A percentile compares a stretch with the other conserved stretches of the same genome.
These are phyloP conservation scores for Crotalaria pallida DNA, from an alignment of 306 rosid genomes.

Conservation along the genomic window DNA sequence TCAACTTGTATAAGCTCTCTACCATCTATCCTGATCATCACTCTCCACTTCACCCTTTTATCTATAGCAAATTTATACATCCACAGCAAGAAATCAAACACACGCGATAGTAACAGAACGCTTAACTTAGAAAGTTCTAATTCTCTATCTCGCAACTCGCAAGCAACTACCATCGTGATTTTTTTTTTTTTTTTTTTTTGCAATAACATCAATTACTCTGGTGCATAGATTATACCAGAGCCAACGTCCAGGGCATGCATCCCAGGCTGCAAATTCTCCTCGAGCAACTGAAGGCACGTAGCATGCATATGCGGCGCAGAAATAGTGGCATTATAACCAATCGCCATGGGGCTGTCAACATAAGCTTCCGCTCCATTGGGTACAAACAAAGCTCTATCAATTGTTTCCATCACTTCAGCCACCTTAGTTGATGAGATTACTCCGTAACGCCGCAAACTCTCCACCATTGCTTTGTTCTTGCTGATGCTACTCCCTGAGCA, in stretches of 20 bases:
- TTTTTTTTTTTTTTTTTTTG: too few species aligned
- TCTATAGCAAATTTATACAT: too few species aligned
- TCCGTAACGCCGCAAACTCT: constrained; percentile 62
- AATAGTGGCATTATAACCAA: constrained; percentile 92
- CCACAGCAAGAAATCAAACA: too few species aligned
- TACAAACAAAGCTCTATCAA: constrained; percentile 84
- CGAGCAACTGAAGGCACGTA: constrained; percentile 82
- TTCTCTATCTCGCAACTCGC: neutral
- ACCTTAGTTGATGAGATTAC: constrained; percentile 63
- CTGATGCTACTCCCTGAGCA: constrained; percentile 45
- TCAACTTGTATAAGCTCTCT: neutral
- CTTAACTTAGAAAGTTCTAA: neutral
- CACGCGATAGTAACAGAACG: neutral
- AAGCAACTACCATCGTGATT: neutral
- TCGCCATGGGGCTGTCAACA: constrained; percentile 73
- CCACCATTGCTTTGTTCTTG: constrained; percentile 81
- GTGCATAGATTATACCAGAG: constrained; percentile 50
- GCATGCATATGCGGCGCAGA: constrained; percentile 99
- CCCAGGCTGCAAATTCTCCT: constrained; percentile 81
- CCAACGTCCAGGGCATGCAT: constrained; percentile 91
- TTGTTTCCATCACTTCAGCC: constrained; percentile 59
- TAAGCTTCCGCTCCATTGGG: constrained; percentile 68
- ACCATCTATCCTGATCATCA: neutral
- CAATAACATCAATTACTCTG: too few species aligned
- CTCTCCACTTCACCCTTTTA: too few species aligned